These are phyloP conservation scores for Scedosporium aurantiacum DNA, from an alignment of 2,329 filamentous ascomycete genomes.

Conservation along the genomic window DNA sequence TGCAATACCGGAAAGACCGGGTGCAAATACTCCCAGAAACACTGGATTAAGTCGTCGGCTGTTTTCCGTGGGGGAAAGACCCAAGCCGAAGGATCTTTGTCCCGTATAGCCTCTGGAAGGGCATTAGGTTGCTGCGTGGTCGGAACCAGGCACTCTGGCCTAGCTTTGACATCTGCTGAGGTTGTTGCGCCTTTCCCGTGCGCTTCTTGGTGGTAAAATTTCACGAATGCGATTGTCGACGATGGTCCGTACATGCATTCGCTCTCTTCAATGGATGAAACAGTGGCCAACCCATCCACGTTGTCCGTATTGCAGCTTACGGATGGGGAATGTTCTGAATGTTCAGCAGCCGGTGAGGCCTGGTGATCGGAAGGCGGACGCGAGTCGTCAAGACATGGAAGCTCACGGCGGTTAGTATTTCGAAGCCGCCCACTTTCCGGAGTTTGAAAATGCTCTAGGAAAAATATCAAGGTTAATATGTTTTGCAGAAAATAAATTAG, in stretches of 20 bases:
- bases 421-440: too few species aligned
- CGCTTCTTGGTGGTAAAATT: neutral
- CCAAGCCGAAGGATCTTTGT: neutral
- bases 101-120: neutral
- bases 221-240: conserved; percentile 3
- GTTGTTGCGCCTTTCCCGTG: neutral
- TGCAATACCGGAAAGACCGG: conserved; percentile 11
- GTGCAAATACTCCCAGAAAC: conserved; percentile 12
- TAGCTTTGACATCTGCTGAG: too few species aligned
- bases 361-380: neutral
- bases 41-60: conserved; percentile 7
- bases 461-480: too few species aligned
- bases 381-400: too few species aligned
- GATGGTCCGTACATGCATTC: conserved; percentile 5
- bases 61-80: neutral
- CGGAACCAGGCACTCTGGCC: too few species aligned
- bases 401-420: too few species aligned
- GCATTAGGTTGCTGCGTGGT: neutral
- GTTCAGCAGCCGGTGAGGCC: neutral
- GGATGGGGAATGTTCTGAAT: neutral
- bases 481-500: too few species aligned
- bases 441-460: too few species aligned
- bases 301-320: neutral
- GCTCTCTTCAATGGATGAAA: conserved; percentile 4
- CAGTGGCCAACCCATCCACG: conserved; percentile 5